Conservation (phyloP, 768 basidiomycete species). For the Boletus sp. region DNA sequence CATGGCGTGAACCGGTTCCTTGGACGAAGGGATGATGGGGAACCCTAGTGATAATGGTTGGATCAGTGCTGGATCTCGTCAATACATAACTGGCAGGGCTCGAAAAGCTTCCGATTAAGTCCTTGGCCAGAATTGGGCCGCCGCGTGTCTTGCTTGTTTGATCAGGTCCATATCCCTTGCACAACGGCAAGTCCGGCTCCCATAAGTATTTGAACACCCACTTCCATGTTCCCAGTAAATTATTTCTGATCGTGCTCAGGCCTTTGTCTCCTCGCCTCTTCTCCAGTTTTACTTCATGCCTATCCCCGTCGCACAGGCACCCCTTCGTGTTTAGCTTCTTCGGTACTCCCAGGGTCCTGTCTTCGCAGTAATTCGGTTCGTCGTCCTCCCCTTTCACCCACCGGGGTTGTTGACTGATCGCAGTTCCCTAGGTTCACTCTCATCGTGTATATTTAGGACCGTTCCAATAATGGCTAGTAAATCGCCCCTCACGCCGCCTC, state of each 20-base stretch:
- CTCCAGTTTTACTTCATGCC: slow-evolving; percentile 22
- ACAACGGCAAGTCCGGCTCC: slow-evolving; percentile 23
- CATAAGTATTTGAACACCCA: slow-evolving; percentile 32
- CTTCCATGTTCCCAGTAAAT: slow-evolving; percentile 30
- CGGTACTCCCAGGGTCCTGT: neutral
- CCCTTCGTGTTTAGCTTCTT: slow-evolving; percentile 7
- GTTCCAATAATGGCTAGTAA: slow-evolving; percentile 37
- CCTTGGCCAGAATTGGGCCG: slow-evolving; percentile 21
- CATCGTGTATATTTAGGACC: slow-evolving; percentile 37
- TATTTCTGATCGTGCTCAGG: slow-evolving; percentile 26
- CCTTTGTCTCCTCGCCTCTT: neutral
- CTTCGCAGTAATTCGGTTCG: slow-evolving; percentile 9
- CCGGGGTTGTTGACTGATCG: neutral
- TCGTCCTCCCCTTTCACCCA: neutral
- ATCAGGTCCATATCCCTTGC: slow-evolving; percentile 26
- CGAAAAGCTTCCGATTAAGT: slow-evolving; percentile 18
- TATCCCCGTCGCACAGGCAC: slow-evolving; percentile 27
- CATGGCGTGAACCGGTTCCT: slow-evolving; percentile 17
- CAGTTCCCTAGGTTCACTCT: slow-evolving; percentile 17
- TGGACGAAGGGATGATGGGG: slow-evolving; percentile 5
- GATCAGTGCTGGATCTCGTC: slow-evolving; percentile 16
- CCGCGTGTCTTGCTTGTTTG: slow-evolving; percentile 24
- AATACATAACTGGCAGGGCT: slow-evolving; percentile 6
- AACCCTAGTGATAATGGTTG: slow-evolving; percentile 8
- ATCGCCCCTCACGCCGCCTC: slow-evolving; percentile 26